Conservation (phyloP, 2,329 filamentous ascomycete species). For the Leptographium flavum region DNA sequence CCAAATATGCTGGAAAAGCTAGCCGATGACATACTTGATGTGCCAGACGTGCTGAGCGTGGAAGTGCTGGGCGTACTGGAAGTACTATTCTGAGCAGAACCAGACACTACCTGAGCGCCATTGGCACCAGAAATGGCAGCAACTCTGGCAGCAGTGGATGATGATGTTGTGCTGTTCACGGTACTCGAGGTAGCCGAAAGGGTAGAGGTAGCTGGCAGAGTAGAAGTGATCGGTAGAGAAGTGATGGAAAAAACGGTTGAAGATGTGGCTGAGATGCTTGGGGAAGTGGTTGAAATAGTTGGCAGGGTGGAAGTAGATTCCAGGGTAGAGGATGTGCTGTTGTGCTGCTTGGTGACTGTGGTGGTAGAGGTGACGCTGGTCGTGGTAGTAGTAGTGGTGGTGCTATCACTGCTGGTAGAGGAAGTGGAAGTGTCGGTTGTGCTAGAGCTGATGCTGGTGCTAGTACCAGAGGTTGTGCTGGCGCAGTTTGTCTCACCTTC, state of each 20-base stretch:
- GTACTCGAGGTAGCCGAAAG: not conserved
- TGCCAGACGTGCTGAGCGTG: too few relatives aligned
- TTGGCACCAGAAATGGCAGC: too few relatives aligned
- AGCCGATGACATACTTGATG: too few relatives aligned
- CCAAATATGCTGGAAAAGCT: too few relatives aligned
- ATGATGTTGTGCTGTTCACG: too few relatives aligned
- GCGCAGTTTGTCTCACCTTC: constrained; percentile 10
- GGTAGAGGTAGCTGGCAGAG: not conserved
- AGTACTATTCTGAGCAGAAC: too few relatives aligned
- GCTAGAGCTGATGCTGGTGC: not conserved
- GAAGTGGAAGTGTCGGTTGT: not conserved
- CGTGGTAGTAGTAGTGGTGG: not conserved
- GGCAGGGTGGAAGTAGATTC: too few relatives aligned
- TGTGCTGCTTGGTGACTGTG: not conserved
- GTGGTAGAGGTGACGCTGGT: not conserved
- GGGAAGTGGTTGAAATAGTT: not conserved
- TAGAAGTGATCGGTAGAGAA: too few relatives aligned
- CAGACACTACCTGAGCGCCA: too few relatives aligned
- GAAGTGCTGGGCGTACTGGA: too few relatives aligned
- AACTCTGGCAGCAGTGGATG: too few relatives aligned
- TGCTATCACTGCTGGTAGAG: not conserved
- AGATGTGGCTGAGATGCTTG: not conserved
- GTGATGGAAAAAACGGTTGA: not conserved
- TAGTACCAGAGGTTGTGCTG: constrained; percentile 1
- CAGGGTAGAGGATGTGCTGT: too few relatives aligned